phyloP scores from a whole-genome alignment of 176 grass and related monocot genomes.

The Zea mays region Zm-B73-REFERENCE-NAM-5.0 NC_050100.1:223689001-223689500 shows the following conservation, averaged over 20 bases:
- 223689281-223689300: conserved; percentile 86
- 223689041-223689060: conserved; percentile 43
- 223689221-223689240: conserved; percentile 34
- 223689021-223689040: background rate
- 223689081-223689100: conserved; percentile 72
- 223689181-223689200: background rate
- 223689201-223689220: background rate
- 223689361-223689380: conserved; percentile 18
- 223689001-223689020: background rate
- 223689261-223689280: conserved; percentile 87
- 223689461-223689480: conserved; percentile 64
- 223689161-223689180: background rate
- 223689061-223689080: conserved; percentile 87
- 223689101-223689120: conserved; percentile 71
- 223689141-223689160: conserved; percentile 90
- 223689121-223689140: conserved; percentile 93
- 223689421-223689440: conserved; percentile 76
- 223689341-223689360: background rate
- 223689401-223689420: conserved; percentile 91
- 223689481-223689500: conserved; percentile 9
- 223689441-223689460: conserved; percentile 48
- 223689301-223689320: background rate
- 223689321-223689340: background rate
- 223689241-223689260: conserved; percentile 86
- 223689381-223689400: conserved; percentile 97